Evolutionary conservation across 208 protist genomes (phyloP), one percentile per base, ranked within the genome.

Genomic region (Trypanosoma cruzi): DNA sequence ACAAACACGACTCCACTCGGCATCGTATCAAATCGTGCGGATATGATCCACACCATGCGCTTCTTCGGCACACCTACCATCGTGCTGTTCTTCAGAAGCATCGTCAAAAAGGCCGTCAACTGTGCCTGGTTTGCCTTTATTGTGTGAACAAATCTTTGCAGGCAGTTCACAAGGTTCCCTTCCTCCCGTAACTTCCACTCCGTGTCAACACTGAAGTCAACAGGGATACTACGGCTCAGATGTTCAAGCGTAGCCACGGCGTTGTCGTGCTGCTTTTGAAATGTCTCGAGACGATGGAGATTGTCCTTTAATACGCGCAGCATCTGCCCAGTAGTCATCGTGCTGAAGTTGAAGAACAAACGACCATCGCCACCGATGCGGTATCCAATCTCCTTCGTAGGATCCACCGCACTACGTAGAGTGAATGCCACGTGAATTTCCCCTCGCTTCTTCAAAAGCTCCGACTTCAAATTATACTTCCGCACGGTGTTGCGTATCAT

Each of bases 191-290:
- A n/a, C 63, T 92, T 91, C 87, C 89, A 95, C 49, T 88, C 72
- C 3, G 83, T 88, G 66, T 91, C 84, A 16, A 95, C 80, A 70
- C 82, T 93, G 72, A 95, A 91, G 71, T 95, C 87, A 2, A 95
- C 79, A 4, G 85, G 86, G 36, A 93, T 70, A 50, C 71, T 80
- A n/a, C 86, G 83, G 66, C 84, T 91, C 20, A 95, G 36, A 31
- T 80, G 82, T 72, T 95, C 86, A 40, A 95, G 67, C 18, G 63
- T 63, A 22, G 71, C 77, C 66, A 90, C 80, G 3, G 73, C 76
- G 60, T 74, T 73, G 59, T 92, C 89, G 71, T 90, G 72, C 52
- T 80, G 61, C 52, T 75, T 66, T 65, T 84, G 75, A 68, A 86
- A 88, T 4, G 70, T 67, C 49, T 92, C 89, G 4, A 93, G 16